Base-by-base conservation (phyloP, 2,329 filamentous ascomycete genomes). In the Metarhizium rileyi region DNA sequence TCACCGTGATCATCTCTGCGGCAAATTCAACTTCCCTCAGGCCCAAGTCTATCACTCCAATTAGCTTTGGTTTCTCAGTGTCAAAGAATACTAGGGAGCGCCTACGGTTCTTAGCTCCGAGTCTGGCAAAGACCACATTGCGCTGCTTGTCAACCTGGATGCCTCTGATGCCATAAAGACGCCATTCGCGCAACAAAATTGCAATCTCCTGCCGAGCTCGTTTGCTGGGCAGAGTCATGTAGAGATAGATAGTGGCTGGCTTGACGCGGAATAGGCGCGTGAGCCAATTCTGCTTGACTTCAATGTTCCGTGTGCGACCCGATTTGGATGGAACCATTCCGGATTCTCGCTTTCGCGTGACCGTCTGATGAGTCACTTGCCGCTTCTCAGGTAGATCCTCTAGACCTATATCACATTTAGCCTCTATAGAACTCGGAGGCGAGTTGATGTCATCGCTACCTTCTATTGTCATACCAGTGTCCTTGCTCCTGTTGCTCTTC, bases 21-120 rank as follows among this genome's bases (percentile, higher is more conserved):
- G 88, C 86, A 66, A 97, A 90, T 14, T 84, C 78, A n/a, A 96
- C 90, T 49, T 89, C 85, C 62, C 90, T 93, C 63, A 96, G 79
- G 54, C 84, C 78, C 47, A 95, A 76, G 60, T 85, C 87, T 90
- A 57, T 41, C 4, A 38, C 33, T n/a, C 38, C 4, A 5, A 44
- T 67, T 51, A 66, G 26, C 12, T 14, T 5, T 2, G 18, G 12
- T 18, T 5, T n/a, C 4, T 18, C 35, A 38, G 5, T 38, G n/a
- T 9, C n/a, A 8, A 22, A 25, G 3, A 4, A 26, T 14, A 25
- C 6, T 9, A n/a, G 18, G n/a, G 16, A 10, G n/a, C 25, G 53
- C 86, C 77, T 73, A 94, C 89, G 83, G 61, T 97, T 97, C 55
- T 77, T 73, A 60, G 80, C 78, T 55, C 80, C 82, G 46, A 97